Conservation (phyloP, 1,139 yeast species). For the Geotrichum carabidarum region DNA sequence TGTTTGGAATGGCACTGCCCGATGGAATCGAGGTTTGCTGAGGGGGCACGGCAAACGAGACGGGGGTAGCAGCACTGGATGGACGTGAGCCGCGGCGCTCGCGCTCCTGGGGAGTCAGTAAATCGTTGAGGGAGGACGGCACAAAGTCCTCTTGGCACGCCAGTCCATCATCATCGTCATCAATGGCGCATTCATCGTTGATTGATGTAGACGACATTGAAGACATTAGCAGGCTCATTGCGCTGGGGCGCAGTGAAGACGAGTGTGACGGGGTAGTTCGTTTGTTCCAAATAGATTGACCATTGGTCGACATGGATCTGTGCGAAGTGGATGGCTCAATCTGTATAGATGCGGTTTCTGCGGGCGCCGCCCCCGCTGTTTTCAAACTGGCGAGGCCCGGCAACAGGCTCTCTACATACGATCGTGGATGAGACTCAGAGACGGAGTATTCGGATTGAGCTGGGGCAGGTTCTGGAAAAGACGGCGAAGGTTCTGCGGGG, state of each 20-base stretch:
- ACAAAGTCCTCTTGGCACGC: conserved; percentile 65
- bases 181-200: conserved; percentile 41
- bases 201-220: conserved; percentile 12
- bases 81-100: conserved; percentile 60
- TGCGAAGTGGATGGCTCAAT: background rate
- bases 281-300: conserved; percentile 13
- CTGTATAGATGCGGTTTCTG: background rate
- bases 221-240: conserved; percentile 15
- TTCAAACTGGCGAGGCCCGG: background rate
- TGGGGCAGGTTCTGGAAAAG: conserved; percentile 2
- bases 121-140: conserved; percentile 67
- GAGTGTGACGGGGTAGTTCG: conserved; percentile 8
- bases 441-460: conserved; percentile 1
- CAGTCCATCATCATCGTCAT: conserved; percentile 39
- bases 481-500: background rate
- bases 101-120: conserved; percentile 74
- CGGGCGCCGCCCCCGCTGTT: background rate
- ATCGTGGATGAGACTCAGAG: background rate
- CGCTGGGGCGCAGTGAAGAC: conserved; percentile 13
- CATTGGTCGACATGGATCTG: conserved; percentile 8
- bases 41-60: conserved; percentile 1
- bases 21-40: background rate
- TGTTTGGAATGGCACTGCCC: conserved; percentile 1
- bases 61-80: conserved; percentile 16
- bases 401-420: conserved; percentile 1